Evolutionary conservation across 164 flowering plant species (phyloP).

Genomic region (Cinnamomum micranthum): DNA sequence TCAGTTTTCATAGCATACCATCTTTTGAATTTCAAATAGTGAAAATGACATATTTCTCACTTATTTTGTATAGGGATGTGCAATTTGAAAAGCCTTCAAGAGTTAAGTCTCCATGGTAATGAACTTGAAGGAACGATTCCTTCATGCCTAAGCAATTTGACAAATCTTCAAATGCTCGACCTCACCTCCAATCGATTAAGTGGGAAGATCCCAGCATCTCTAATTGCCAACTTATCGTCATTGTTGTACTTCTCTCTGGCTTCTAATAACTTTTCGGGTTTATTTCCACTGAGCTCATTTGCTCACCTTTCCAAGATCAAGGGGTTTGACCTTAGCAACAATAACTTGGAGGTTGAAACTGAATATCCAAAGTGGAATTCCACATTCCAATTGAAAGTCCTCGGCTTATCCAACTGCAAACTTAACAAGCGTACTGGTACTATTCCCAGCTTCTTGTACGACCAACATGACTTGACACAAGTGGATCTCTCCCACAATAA

Average conservation of each 20-base stretch:
- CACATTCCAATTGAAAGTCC: neutral
- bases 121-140: slow-evolving; percentile 5
- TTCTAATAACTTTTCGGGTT: neutral
- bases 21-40: neutral
- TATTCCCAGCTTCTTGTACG: neutral
- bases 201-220: neutral
- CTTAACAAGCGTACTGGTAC: neutral
- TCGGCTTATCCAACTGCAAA: neutral
- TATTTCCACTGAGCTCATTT: neutral
- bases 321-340: neutral
- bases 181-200: slow-evolving; percentile 1
- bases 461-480: neutral
- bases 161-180: neutral
- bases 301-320: slow-evolving; percentile 6
- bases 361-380: slow-evolving; percentile 1
- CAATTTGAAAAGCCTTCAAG: slow-evolving; percentile 4
- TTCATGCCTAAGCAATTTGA: slow-evolving; percentile 5
- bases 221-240: neutral
- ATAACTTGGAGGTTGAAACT: neutral
- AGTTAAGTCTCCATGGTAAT: neutral
- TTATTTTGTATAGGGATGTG: slow-evolving; percentile 2
- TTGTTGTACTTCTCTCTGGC: neutral
- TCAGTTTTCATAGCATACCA: neutral
- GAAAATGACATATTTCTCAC: neutral
- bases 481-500: slow-evolving; percentile 9